Evolutionary conservation across 305 asterid species (phyloP), one percentile per base, ranked within the genome.

Genomic region (Fraxinus albicans): DNA sequence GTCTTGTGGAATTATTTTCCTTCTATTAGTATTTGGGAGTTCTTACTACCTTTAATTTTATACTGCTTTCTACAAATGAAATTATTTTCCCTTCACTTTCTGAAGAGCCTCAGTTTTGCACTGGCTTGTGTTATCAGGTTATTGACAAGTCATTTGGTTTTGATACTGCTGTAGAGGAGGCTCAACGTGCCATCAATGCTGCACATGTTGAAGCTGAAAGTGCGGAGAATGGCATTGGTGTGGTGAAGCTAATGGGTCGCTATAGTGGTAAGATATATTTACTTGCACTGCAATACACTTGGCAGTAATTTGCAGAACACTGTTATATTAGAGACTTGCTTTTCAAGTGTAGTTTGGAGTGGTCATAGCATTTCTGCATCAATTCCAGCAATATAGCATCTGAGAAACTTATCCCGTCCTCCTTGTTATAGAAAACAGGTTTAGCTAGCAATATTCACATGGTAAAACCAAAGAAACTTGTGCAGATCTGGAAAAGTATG

Each of bases 191-290:
- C 77, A 88, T 88, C 38, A 85, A 88, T 86, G 92, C 92, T 67
- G 90, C 91, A n/a, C 91, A 89, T 76, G 92, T 89, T 80, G 91
- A 89, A 86, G 92, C 91, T 81, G 86, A 83, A 77, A 89, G 92
- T 80, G 91, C 88, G 23, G 92, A 89, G 85, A 89, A 89, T 75
- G 92, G 92, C 44, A 83, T 88, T 42, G 92, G 92, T 47, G 80
- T 89, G 82, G 91, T 89, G 88, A 88, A 88, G 89, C 87, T 89
- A 83, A 88, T 89, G 91, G 91, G 92, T 12, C 90, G 91, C 29
- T 86, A 89, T 53, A 77, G 91, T 83, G 90, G 92, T 86, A 86
- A 83, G 83, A 31, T 80, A 50, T 82, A 42, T 73, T 36, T 78
- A 4, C 12, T 17, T 31, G 55, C 34, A 27, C 82, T 74, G 55